Conservation (phyloP, 768 basidiomycete species). For the Auriscalpium microsporum region DNA sequence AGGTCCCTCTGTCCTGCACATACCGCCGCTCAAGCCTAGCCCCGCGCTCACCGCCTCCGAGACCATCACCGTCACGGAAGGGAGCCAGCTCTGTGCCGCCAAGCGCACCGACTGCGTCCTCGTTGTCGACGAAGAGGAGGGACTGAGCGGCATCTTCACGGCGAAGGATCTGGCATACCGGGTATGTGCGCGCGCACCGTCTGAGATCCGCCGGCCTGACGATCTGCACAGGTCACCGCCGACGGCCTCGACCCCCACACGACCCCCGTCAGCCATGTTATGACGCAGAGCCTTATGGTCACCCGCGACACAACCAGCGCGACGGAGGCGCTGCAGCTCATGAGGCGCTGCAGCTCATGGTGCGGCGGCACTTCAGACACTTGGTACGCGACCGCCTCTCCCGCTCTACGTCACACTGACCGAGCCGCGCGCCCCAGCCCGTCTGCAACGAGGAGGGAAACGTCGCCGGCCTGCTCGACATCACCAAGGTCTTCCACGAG, state of each 20-base stretch:
- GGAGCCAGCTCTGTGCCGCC: constrained; percentile 95
- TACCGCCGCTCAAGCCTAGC: constrained; percentile 79
- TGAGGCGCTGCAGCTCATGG: constrained; percentile 99
- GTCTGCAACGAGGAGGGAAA: constrained; percentile 99
- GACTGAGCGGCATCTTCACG: constrained; percentile 96
- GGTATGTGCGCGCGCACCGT: constrained; percentile 35
- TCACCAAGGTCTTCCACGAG: constrained; percentile 99
- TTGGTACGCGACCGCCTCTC: constrained; percentile 44
- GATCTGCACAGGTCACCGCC: constrained; percentile 70
- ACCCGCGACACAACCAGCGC: constrained; percentile 97
- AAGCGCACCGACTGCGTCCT: constrained; percentile 98
- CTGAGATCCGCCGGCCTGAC: not conserved
- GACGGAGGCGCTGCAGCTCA: constrained; percentile 94
- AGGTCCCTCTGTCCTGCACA: not conserved
- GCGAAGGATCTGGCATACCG: constrained; percentile 98
- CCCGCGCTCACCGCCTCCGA: constrained; percentile 96
- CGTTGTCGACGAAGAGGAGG: constrained; percentile 97
- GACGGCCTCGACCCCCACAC: constrained; percentile 91
- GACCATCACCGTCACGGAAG: constrained; percentile 91
- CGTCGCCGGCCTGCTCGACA: constrained; percentile 95
- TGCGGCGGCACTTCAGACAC: constrained; percentile 92
- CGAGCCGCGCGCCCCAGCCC: constrained; percentile 45
- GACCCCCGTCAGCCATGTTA: constrained; percentile 88
- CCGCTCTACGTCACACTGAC: no score
- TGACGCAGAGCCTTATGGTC: constrained; percentile 99